Evolutionary conservation across 139 green algal genomes (phyloP), one percentile per base, ranked within the genome.

Genomic region (Tetraselmis chui): DNA sequence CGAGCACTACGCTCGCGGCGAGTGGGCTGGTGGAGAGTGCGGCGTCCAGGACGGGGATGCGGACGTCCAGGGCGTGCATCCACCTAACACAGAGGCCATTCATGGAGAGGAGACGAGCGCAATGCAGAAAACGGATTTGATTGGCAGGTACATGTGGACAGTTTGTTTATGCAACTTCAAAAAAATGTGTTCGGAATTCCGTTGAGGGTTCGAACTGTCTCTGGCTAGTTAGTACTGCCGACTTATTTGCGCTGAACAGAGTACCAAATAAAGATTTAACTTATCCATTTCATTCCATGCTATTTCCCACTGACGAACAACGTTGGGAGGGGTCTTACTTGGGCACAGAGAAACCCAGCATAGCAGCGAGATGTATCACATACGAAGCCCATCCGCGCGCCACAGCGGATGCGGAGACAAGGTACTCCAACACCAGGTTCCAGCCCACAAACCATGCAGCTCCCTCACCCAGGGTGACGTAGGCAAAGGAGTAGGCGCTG

Each of bases 361-460:
- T 2, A 2, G 26, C 2, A 18, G 75, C 22, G 45, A 83, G 75
- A 2, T 25, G 18, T 28, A 29, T 59, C 1, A 78, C 22, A 59
- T 83, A 83, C 29, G 22, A 23, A 2, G 79, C 79, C 58, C 59
- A 83, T 1, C 79, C 79, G 23, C 79, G 32, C 27, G 79, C 79
- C 30, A 83, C 79, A 5, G 67, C 79, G 58, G 27, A 67, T 5
- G 79, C 79, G 27, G 58, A 58, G 26, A 83, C 67, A n/a, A 26
- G 30, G 28, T 83, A 83, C 76, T 83, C 79, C 30, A 83, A 59
- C 27, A 45, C 75, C 25, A 83, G 45, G 28, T 83, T 83, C 79
- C 79, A 83, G 30, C 79, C 79, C 28, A 83, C 32, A 22, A 83
- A 30, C 79, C 79, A 83, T 1, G 79, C 79, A 1, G 67, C 45